Conservation (phyloP, 176 grass and related monocot species). For the Thalia dealbata region DNA sequence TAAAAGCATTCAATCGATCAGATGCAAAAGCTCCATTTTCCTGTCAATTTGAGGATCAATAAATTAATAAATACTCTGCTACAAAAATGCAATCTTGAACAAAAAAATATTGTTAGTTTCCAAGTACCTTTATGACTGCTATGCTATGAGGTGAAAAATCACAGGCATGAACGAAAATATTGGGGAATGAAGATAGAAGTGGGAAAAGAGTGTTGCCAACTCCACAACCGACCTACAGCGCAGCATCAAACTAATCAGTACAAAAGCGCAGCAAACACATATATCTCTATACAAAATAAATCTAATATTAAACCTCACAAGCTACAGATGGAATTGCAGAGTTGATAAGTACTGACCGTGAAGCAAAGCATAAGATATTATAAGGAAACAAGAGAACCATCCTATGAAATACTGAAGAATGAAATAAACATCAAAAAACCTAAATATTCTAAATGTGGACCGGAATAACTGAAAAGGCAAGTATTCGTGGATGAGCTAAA, state of each 20-base stretch:
- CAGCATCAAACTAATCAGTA: background rate
- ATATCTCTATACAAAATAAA: conserved; percentile 8
- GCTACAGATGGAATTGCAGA: too few relatives aligned
- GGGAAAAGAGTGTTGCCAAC: conserved; percentile 19
- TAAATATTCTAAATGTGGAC: background rate
- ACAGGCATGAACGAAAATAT: conserved; percentile 22
- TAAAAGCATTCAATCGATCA: conserved; percentile 15
- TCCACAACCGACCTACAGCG: conserved; percentile 17
- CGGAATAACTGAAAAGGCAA: background rate
- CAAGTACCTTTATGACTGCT: conserved; percentile 10
- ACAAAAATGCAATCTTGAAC: background rate
- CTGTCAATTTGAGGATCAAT: background rate
- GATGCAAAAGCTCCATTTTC: conserved; percentile 19
- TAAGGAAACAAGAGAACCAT: background rate
- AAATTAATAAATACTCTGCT: background rate
- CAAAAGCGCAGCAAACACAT: background rate
- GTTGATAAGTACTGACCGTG: too few relatives aligned
- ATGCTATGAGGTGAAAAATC: conserved; percentile 20
- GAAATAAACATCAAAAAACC: background rate
- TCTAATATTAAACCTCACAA: background rate
- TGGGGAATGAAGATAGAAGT: conserved; percentile 14
- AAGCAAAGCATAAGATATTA: too few relatives aligned
- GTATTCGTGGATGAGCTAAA: background rate
- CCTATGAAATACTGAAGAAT: background rate
- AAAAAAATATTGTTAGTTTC: too few relatives aligned